Percentiles rank a stretch among this genome's conserved stretches.
These are phyloP conservation scores for Coriaria nepalensis DNA, from an alignment of 306 rosid species.

Conservation along the genomic window DNA sequence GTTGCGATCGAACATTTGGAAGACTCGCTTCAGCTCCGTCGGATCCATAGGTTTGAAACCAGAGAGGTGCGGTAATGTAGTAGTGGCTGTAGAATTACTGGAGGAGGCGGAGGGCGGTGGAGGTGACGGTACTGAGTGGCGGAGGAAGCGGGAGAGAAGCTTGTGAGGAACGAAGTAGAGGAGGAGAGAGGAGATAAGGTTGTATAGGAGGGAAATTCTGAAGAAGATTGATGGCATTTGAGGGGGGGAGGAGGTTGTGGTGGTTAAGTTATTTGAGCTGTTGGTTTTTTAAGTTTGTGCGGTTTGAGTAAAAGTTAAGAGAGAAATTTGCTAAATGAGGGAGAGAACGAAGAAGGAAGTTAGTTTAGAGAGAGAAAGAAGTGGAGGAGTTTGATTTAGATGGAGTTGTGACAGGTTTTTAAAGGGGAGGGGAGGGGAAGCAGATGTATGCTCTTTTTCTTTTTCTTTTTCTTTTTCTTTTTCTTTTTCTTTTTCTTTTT, in stretches of 20 bases:
- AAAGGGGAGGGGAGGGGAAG: too few relatives aligned
- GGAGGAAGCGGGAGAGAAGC: conserved; percentile 10
- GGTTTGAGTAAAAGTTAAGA: conserved; percentile 12
- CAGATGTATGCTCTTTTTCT: too few relatives aligned
- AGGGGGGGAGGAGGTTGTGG: neutral
- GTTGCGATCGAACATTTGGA: conserved; percentile 65
- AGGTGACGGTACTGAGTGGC: too few relatives aligned
- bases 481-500: too few relatives aligned
- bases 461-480: too few relatives aligned
- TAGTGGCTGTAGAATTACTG: neutral
- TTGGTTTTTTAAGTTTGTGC: neutral
- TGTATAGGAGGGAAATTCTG: conserved; percentile 41
- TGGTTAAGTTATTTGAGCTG: conserved; percentile 13
- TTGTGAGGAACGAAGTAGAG: conserved; percentile 26
- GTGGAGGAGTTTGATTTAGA: neutral
- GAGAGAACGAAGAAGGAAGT: neutral
- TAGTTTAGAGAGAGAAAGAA: neutral
- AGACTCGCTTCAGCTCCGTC: conserved; percentile 47
- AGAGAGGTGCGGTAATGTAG: neutral
- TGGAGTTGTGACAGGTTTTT: neutral
- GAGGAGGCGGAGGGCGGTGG: neutral
- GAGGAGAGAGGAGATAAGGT: conserved; percentile 31
- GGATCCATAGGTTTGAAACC: conserved; percentile 28
- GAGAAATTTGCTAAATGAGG: conserved; percentile 9
- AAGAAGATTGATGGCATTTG: conserved; percentile 38